Evolutionary conservation across 371 early-diverging fungal species (phyloP).

Genomic region (Gilbertella persicaria): DNA sequence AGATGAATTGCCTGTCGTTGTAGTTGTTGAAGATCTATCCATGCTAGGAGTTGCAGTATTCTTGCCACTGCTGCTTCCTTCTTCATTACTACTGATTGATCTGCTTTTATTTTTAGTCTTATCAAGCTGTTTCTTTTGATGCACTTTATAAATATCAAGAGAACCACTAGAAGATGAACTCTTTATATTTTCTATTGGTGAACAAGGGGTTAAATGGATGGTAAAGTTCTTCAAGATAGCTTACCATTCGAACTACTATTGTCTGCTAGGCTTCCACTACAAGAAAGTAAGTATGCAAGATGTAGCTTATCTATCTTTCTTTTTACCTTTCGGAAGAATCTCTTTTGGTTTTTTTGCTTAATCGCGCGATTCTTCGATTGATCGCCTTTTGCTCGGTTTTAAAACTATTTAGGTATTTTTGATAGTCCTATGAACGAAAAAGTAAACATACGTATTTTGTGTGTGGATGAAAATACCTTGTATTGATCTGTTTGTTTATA

Average conservation of each 20-base stretch:
- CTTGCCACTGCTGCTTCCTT: neutral
- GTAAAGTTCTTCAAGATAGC: neutral
- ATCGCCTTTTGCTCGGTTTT: conserved; percentile 41
- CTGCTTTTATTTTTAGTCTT: neutral
- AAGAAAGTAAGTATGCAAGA: neutral
- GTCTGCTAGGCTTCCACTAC: conserved; percentile 19
- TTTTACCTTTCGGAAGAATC: conserved; percentile 19
- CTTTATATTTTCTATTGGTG: conserved; percentile 6
- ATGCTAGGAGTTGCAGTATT: too few relatives aligned
- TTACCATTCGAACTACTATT: conserved; percentile 11
- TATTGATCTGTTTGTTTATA: conserved; percentile 45
- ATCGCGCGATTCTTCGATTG: conserved; percentile 22
- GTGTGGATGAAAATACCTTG: conserved; percentile 17
- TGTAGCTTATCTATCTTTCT: neutral
- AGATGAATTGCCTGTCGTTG: neutral
- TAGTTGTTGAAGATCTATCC: neutral
- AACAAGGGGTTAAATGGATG: neutral
- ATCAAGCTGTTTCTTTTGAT: neutral
- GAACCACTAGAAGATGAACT: conserved; percentile 25
- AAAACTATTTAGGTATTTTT: conserved; percentile 38
- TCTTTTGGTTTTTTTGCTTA: conserved; percentile 26
- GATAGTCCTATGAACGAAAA: conserved; percentile 29
- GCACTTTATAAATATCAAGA: conserved; percentile 18
- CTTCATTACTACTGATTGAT: conserved; percentile 2
- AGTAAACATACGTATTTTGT: neutral